Percentiles rank a stretch among this genome's conserved stretches.
phyloP scores from a whole-genome alignment of 352 stramenopile genomes.

The Pythium chondricola region DNA sequence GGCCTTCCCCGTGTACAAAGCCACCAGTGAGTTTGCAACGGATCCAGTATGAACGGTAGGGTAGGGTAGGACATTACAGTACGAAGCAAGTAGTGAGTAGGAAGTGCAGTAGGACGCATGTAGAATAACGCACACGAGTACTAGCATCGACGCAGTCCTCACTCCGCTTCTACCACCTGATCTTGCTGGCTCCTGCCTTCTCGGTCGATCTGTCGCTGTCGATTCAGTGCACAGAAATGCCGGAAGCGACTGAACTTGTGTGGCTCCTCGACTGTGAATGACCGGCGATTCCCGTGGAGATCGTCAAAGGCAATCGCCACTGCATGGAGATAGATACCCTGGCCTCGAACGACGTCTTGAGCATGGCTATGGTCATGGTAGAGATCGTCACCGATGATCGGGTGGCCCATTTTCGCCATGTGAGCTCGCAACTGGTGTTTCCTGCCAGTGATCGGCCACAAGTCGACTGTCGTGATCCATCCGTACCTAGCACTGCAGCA shows the following conservation, averaged over 20 bases:
- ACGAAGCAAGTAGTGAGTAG: conserved; percentile 12
- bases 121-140: too few species aligned
- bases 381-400: conserved; percentile 61
- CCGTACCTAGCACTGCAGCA: conserved; percentile 46
- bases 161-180: background rate
- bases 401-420: conserved; percentile 43
- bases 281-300: conserved; percentile 10
- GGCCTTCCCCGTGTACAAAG: too few species aligned
- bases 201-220: conserved; percentile 2
- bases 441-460: conserved; percentile 61
- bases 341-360: conserved; percentile 33
- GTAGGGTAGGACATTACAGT: background rate
- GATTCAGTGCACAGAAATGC: conserved; percentile 50
- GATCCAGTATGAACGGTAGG: too few species aligned
- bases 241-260: conserved; percentile 56
- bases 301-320: conserved; percentile 39
- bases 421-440: conserved; percentile 72
- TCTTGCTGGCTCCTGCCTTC: background rate
- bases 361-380: conserved; percentile 28
- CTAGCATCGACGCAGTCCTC: background rate
- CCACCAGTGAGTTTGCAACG: too few species aligned
- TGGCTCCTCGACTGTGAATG: conserved; percentile 41
- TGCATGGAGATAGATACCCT: conserved; percentile 47
- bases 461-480: conserved; percentile 55
- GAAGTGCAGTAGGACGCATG: conserved; percentile 6